Evolutionary conservation across 2,329 filamentous ascomycete species (phyloP).

Genomic region (Penicillium oxalicum): DNA sequence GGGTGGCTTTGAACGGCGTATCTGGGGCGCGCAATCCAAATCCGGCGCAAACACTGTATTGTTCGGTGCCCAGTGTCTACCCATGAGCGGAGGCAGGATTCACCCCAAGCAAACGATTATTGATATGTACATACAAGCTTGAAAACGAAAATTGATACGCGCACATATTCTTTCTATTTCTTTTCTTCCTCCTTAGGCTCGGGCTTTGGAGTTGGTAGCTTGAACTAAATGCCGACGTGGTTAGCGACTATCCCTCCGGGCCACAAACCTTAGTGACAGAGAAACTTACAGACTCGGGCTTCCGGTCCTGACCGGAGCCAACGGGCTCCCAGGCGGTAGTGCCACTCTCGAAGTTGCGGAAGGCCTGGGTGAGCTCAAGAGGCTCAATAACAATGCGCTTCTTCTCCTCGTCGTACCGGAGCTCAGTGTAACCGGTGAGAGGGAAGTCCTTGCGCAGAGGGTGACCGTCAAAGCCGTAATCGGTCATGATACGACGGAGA

Average conservation of each 20-base stretch:
- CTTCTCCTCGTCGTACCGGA: constrained; percentile 98
- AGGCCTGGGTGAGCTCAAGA: constrained; percentile 93
- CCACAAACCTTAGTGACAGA: not conserved
- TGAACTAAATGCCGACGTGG: constrained; percentile 55
- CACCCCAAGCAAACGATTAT: constrained; percentile 18
- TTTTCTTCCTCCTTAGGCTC: constrained; percentile 88
- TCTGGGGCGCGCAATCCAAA: too few relatives aligned
- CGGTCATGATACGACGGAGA: constrained; percentile 95
- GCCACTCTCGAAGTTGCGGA: constrained; percentile 95
- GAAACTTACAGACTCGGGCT: constrained; percentile 61
- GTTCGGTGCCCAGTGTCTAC: too few relatives aligned
- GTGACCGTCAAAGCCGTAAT: constrained; percentile 98
- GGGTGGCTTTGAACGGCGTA: too few relatives aligned
- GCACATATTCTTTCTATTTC: constrained; percentile 59
- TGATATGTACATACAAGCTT: constrained; percentile 37
- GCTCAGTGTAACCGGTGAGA: constrained; percentile 94
- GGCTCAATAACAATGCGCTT: constrained; percentile 98
- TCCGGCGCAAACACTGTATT: too few relatives aligned
- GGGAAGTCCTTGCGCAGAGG: constrained; percentile 97
- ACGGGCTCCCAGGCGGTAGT: constrained; percentile 66
- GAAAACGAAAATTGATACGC: constrained; percentile 30
- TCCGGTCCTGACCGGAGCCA: constrained; percentile 67
- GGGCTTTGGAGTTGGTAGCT: constrained; percentile 89
- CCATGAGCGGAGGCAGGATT: too few relatives aligned
- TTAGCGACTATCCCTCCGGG: constrained; percentile 6